A percentile compares a stretch with the other conserved stretches of the same genome.
Conservation (phyloP, 345 rosid genomes). For the Populus alba region DNA sequence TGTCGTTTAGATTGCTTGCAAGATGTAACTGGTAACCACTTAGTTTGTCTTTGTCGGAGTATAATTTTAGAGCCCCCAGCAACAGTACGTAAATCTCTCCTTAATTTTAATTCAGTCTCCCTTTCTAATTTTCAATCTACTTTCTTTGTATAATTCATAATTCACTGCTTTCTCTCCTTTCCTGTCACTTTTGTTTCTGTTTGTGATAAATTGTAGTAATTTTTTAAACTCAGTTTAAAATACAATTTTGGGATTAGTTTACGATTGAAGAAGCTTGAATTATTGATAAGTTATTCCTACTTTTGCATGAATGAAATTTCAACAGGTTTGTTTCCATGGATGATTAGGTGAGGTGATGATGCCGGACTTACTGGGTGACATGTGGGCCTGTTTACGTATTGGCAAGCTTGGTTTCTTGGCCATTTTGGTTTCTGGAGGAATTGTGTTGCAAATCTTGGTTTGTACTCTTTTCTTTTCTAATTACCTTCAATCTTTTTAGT, state of each 20-base stretch:
- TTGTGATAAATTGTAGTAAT: background rate
- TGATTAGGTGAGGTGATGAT: conserved; percentile 39
- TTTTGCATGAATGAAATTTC: background rate
- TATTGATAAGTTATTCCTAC: background rate
- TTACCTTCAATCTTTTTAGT: background rate
- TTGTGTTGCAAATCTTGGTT: conserved; percentile 89
- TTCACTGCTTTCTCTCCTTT: background rate
- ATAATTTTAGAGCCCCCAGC: background rate
- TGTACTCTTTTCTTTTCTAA: conserved; percentile 15
- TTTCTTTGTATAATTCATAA: background rate
- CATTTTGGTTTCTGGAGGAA: conserved; percentile 78
- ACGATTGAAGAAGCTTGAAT: background rate
- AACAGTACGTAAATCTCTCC: background rate
- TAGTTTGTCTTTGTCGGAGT: background rate
- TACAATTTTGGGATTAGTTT: background rate
- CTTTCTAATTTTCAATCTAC: background rate
- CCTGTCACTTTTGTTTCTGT: background rate
- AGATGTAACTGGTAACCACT: background rate
- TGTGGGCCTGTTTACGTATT: conserved; percentile 66
- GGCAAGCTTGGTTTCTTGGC: conserved; percentile 86
- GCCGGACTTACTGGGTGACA: conserved; percentile 78
- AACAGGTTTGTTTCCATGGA: background rate
- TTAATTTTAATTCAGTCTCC: background rate
- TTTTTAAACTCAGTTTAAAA: background rate
- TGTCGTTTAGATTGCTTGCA: background rate